Evolutionary conservation across 225 moss, liverwort and hornwort species (phyloP).

Genomic region (Ulota crispa): DNA sequence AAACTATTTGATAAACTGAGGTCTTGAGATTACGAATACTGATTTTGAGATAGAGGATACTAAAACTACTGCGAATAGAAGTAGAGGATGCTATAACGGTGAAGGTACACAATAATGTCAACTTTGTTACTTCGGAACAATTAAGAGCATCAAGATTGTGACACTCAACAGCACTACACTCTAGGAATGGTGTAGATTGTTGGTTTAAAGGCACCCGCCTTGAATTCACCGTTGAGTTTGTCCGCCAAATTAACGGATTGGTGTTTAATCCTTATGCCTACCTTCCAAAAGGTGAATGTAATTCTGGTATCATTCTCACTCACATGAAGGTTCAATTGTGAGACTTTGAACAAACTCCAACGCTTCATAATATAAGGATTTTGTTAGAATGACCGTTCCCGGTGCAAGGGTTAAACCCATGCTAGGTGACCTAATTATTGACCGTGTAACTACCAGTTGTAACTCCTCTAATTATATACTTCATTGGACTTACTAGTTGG

Average conservation of each 20-base stretch:
- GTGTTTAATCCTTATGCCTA: background rate
- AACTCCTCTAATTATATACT: background rate
- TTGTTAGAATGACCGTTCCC: no score
- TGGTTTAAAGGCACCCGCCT: no score
- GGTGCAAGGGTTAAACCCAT: no score
- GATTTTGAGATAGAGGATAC: background rate
- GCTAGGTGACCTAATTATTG: background rate
- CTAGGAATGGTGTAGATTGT: no score
- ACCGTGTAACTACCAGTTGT: background rate
- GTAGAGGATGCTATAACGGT: background rate
- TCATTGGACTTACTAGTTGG: background rate
- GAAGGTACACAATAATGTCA: no score
- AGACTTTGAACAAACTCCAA: background rate
- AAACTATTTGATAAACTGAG: background rate
- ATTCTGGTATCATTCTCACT: background rate
- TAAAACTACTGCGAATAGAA: background rate
- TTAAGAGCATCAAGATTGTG: no score
- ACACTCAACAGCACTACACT: no score
- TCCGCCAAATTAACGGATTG: no score
- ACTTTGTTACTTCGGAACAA: no score
- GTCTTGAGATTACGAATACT: background rate
- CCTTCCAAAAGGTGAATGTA: background rate
- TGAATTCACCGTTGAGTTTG: no score
- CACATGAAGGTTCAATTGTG: background rate
- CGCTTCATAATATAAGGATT: background rate